Evolutionary conservation across 2,329 filamentous ascomycete species (phyloP).

Genomic region (Phyllosticta paracitricarpa): DNA sequence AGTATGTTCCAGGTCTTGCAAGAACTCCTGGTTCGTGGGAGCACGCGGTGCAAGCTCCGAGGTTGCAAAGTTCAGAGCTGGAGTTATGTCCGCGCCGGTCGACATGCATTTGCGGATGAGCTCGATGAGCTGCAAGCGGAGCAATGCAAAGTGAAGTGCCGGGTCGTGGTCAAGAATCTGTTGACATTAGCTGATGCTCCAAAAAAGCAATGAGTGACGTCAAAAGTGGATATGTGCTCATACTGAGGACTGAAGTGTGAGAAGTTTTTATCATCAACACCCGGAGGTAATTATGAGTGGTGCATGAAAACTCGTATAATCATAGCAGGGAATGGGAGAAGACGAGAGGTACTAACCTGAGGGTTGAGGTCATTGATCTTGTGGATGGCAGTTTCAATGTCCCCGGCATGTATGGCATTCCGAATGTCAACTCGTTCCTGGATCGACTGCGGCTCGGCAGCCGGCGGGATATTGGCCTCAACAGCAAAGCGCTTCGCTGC

Average conservation of each 20-base stretch:
- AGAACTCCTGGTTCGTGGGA: constrained; percentile 67
- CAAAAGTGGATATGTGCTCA: constrained; percentile 47
- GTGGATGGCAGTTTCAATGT: constrained; percentile 77
- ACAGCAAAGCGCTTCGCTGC: constrained; percentile 88
- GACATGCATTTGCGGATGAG: constrained; percentile 70
- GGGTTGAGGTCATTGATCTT: constrained; percentile 83
- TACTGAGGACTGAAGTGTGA: constrained; percentile 73
- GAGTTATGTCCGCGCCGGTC: constrained; percentile 60
- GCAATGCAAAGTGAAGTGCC: constrained; percentile 75
- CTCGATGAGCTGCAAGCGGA: constrained; percentile 88
- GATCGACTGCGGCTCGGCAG: constrained; percentile 63
- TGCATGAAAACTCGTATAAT: constrained; percentile 99
- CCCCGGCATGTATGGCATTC: constrained; percentile 72
- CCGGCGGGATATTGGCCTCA: constrained; percentile 77
- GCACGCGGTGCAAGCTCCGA: constrained; percentile 80
- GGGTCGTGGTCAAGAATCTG: constrained; percentile 82
- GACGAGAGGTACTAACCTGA: constrained; percentile 54
- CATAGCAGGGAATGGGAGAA: constrained; percentile 48
- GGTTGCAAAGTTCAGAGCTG: constrained; percentile 79
- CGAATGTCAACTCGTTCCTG: constrained; percentile 72
- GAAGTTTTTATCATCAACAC: constrained; percentile 75
- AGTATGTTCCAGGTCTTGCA: constrained; percentile 80
- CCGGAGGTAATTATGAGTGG: constrained; percentile 90
- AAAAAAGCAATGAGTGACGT: background rate
- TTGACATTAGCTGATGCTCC: constrained; percentile 17